Percentiles rank a stretch among this genome's conserved stretches.
Conservation (phyloP, 306 rosid species). For the Cotoneaster glaucophyllus region DNA sequence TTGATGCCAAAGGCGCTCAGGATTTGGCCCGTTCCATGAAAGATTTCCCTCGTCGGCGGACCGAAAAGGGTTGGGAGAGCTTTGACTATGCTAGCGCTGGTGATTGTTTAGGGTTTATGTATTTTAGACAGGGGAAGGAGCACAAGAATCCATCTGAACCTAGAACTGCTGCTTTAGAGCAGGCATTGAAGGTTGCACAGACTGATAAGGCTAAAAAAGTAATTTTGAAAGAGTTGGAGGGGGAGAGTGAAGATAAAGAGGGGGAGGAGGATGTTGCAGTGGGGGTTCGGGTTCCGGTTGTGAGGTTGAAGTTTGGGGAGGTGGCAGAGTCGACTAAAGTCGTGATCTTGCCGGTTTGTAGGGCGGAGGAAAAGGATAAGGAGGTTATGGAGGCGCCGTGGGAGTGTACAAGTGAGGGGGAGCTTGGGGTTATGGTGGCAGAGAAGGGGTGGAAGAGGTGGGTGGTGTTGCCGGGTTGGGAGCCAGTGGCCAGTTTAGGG, state of each 20-base stretch:
- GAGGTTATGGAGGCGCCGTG: constrained; percentile 63
- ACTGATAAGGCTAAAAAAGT: constrained; percentile 43
- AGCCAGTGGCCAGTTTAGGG: constrained; percentile 35
- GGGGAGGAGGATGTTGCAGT: not conserved
- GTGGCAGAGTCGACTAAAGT: constrained; percentile 70
- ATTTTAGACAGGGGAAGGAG: constrained; percentile 60
- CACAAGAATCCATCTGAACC: constrained; percentile 35
- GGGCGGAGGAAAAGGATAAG: constrained; percentile 38
- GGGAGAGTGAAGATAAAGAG: not conserved
- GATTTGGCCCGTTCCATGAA: constrained; percentile 78
- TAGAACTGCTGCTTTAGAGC: constrained; percentile 42
- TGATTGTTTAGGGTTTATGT: constrained; percentile 68
- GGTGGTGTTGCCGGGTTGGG: constrained; percentile 83
- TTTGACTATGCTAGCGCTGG: constrained; percentile 60
- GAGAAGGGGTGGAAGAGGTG: constrained; percentile 86
- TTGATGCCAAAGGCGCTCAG: constrained; percentile 43
- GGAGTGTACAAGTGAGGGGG: constrained; percentile 50
- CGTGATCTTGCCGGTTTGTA: constrained; percentile 63
- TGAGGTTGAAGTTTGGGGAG: constrained; percentile 76
- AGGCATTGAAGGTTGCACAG: constrained; percentile 40
- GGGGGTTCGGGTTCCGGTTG: constrained; percentile 56
- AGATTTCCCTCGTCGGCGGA: constrained; percentile 59
- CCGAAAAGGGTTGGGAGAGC: constrained; percentile 62
- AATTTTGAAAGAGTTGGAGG: constrained; percentile 33
- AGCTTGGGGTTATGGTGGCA: constrained; percentile 64